phyloP scores from a whole-genome alignment of 2,329 filamentous ascomycete genomes.

The Emergomyces pasteurianus region DNA sequence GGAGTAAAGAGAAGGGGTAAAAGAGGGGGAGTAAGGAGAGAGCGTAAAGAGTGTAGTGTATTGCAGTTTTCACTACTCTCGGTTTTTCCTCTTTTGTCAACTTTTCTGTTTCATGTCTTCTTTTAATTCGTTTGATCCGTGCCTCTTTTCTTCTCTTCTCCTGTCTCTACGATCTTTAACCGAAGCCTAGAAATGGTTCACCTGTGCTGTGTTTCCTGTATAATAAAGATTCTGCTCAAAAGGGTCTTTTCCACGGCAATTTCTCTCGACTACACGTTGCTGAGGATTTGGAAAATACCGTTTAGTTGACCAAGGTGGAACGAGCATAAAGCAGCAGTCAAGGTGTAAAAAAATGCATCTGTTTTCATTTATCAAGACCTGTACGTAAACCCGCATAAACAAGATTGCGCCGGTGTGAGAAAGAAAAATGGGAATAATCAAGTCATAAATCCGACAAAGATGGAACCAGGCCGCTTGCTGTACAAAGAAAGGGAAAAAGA shows the following conservation, averaged over 20 bases:
- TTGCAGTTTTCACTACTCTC: too few relatives aligned
- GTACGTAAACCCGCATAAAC: background rate
- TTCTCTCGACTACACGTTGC: background rate
- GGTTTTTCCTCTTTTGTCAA: background rate
- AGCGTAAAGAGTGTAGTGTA: too few relatives aligned
- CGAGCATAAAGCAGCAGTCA: background rate
- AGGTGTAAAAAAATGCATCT: background rate
- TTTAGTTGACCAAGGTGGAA: background rate
- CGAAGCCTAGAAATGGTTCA: background rate
- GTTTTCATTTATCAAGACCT: background rate
- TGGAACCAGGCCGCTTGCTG: background rate
- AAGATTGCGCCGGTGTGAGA: background rate
- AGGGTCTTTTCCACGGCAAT: background rate
- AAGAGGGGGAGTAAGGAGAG: too few relatives aligned
- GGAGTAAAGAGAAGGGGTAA: too few relatives aligned
- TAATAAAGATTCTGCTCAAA: background rate
- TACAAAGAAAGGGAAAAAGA: too few relatives aligned
- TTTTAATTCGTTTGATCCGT: background rate
- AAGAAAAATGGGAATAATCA: background rate
- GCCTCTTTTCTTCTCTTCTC: background rate
- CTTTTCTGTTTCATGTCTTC: background rate
- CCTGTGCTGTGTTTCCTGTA: background rate
- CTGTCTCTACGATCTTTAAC: background rate
- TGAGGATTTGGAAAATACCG: background rate
- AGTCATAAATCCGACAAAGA: background rate